These are phyloP conservation scores for Claviceps citrina DNA, from an alignment of 2,329 filamentous ascomycete species.

Conservation along the genomic window DNA sequence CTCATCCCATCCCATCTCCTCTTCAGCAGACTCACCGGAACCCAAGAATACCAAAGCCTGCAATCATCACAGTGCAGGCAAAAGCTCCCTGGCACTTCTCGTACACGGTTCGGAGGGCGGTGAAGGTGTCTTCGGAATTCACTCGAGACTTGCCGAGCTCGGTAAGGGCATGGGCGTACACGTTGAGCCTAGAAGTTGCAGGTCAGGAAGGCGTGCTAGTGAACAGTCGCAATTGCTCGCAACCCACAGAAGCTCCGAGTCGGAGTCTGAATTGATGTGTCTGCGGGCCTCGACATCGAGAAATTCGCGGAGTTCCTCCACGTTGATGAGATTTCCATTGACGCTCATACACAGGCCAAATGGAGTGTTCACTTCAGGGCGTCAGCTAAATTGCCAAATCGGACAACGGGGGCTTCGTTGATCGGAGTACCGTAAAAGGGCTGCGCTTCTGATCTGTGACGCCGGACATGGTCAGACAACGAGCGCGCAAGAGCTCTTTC, in stretches of 20 bases:
- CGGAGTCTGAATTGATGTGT: constrained; percentile 81
- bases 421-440: constrained; percentile 50
- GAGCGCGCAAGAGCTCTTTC: neutral
- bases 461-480: neutral
- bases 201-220: neutral
- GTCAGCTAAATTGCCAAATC: neutral
- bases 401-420: neutral
- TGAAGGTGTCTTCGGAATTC: constrained; percentile 64
- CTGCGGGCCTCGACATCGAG: constrained; percentile 66
- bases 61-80: constrained; percentile 70
- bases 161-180: constrained; percentile 70
- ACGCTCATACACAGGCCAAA: constrained; percentile 71
- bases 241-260: constrained; percentile 43
- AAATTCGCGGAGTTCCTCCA: constrained; percentile 50
- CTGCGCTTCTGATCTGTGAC: constrained; percentile 62
- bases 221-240: neutral
- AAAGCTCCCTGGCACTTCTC: constrained; percentile 57
- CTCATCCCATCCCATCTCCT: neutral
- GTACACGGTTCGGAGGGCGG: constrained; percentile 57
- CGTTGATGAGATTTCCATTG: constrained; percentile 80
- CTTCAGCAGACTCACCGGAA: constrained; percentile 36
- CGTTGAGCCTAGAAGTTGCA: constrained; percentile 42
- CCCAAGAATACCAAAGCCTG: constrained; percentile 64
- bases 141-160: constrained; percentile 69
- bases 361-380: constrained; percentile 49